A percentile compares a stretch with the other conserved stretches of the same genome.
Evolutionary conservation across 1,284 basidiomycete genomes (phyloP).

Genomic region (Cryptococcus depauperatus): DNA sequence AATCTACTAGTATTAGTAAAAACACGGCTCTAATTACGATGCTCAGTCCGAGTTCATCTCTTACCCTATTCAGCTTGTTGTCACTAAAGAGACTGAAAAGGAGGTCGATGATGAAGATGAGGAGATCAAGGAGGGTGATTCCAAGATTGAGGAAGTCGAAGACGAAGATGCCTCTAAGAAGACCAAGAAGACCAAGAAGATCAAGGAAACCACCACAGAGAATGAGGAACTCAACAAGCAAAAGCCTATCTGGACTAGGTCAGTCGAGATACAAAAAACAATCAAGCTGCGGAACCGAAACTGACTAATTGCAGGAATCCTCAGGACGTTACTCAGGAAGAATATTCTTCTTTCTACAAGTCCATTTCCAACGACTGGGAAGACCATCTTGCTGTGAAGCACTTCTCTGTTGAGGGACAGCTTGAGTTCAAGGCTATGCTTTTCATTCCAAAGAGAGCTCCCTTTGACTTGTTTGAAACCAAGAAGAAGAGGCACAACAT

Average conservation of each 20-base stretch:
- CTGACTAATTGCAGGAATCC: conserved; percentile 59
- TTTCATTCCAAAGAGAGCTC: conserved; percentile 91
- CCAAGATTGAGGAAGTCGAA: conserved; percentile 64
- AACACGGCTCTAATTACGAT: neutral
- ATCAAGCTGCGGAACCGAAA: neutral
- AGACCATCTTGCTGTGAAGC: conserved; percentile 97
- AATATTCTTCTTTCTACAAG: conserved; percentile 98
- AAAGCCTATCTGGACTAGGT: conserved; percentile 95
- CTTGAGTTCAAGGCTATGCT: conserved; percentile 99
- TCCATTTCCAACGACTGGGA: conserved; percentile 99
- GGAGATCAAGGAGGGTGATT: conserved; percentile 59
- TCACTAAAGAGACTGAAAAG: conserved; percentile 99
- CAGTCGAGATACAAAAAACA: conserved; percentile 6
- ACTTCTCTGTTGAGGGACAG: conserved; percentile 99
- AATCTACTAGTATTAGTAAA: neutral
- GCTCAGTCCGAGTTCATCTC: conserved; percentile 94
- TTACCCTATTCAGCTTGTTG: conserved; percentile 97
- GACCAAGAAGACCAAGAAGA: conserved; percentile 94
- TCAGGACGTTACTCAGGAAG: conserved; percentile 81
- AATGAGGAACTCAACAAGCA: conserved; percentile 99
- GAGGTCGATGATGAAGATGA: conserved; percentile 72
- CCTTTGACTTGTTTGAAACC: conserved; percentile 98
- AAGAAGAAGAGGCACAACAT: conserved; percentile 99
- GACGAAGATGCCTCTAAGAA: conserved; percentile 60
- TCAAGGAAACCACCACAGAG: conserved; percentile 81